Evolutionary conservation across 164 flowering plant species (phyloP).

Genomic region (Cinnamomum micranthum): DNA sequence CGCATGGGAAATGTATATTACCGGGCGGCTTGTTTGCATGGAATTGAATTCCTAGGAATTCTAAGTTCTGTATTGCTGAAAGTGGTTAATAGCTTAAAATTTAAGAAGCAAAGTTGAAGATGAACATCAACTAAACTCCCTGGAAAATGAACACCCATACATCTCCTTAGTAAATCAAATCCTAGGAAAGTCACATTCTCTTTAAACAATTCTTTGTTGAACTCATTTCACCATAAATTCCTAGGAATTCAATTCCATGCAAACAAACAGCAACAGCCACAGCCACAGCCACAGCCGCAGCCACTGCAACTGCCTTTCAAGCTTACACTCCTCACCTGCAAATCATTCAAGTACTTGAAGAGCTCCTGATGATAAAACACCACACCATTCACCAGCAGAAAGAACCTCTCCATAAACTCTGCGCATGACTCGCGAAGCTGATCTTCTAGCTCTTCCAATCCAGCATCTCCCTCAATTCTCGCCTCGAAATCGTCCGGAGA

Average conservation of each 20-base stretch:
- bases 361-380: slow-evolving; percentile 19
- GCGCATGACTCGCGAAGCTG: slow-evolving; percentile 29
- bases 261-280: too few relatives aligned
- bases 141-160: neutral
- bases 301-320: too few relatives aligned
- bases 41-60: too few relatives aligned
- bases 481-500: slow-evolving; percentile 22
- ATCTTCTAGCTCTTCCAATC: slow-evolving; percentile 23
- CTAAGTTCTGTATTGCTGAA: too few relatives aligned
- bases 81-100: too few relatives aligned
- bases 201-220: too few relatives aligned
- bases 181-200: neutral
- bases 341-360: slow-evolving; percentile 14
- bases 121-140: neutral
- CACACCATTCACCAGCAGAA: slow-evolving; percentile 21
- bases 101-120: neutral
- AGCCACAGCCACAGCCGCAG: too few relatives aligned
- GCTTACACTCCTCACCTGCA: slow-evolving; percentile 11
- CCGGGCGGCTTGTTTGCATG: too few relatives aligned
- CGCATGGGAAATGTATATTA: too few relatives aligned
- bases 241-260: too few relatives aligned
- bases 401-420: slow-evolving; percentile 24
- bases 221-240: too few relatives aligned
- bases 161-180: neutral
- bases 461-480: slow-evolving; percentile 20